Base-by-base conservation (phyloP, 139 green algal species). In the Bryopsis sp. region DNA sequence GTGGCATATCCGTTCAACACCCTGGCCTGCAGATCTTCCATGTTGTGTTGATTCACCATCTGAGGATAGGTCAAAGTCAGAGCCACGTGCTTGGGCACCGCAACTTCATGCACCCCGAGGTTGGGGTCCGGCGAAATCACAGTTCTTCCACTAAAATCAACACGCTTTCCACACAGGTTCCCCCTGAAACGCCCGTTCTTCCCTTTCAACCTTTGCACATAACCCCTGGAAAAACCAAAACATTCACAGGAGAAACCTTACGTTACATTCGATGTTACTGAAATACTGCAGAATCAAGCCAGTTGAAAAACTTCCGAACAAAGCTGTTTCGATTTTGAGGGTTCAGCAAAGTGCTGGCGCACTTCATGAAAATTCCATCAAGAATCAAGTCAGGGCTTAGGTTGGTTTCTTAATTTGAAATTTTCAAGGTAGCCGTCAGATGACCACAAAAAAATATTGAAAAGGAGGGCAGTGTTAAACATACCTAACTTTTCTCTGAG, bases 101-200 rank as follows among this genome's bases (percentile, higher is more conserved):
- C 8, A 38, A 82, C 76, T 83, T 94, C 77, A 57, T 91, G 81
- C 37, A 98, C 89, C 15, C 77, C 63, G 50, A 99, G 76, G 80
- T 98, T 98, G n/a, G 94, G 94, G 80, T 99, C 93, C 3, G 94
- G 94, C 0, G 83, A 93, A 74, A 99, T 99, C 76, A 99, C 94
- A 1, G 94, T 99, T 35, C 94, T 83, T 0, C 86, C 92, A 26
- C 69, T 89, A 72, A 99, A 99, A 82, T 99, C 94, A 2, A 99
- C 94, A 4, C 94, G 83, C 84, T 99, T 99, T 48, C 94, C 77
- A 0, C 73, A 89, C 39, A 99, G 85, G 83, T 99, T 99, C 64
- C 92, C 92, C 0, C 94, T 78, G 80, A 99, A 99, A 33, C 94
- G 88, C 0, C 94, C 94, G 81, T 94, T 83, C 86, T 99, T 99